Conservation (phyloP, 2,329 filamentous ascomycete species). For the Cytospora paraplurivora region DNA sequence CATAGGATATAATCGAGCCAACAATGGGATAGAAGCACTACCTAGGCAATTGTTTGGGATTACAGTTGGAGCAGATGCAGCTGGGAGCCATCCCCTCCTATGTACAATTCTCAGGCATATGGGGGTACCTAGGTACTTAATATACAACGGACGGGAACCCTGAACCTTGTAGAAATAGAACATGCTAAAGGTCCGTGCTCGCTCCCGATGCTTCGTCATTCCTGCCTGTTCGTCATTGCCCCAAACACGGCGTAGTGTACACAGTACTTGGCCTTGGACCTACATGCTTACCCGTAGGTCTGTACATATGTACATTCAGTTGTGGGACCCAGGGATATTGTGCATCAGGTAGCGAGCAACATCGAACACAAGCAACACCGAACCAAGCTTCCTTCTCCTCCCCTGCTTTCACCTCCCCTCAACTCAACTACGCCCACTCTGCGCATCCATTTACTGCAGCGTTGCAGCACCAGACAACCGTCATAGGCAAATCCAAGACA, state of each 20-base stretch:
- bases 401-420: neutral
- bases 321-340: neutral
- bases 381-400: slow-evolving; percentile 2
- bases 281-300: too few species aligned
- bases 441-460: neutral
- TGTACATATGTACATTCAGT: too few species aligned
- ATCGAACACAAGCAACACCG: neutral
- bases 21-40: neutral
- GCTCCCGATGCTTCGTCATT: neutral
- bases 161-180: too few species aligned
- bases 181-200: neutral
- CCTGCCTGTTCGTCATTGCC: too few species aligned
- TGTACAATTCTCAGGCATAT: too few species aligned
- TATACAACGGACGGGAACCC: too few species aligned
- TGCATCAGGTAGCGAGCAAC: too few species aligned
- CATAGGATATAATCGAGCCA: neutral
- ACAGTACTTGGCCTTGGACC: too few species aligned
- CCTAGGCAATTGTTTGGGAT: neutral
- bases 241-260: too few species aligned
- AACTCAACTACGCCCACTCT: neutral
- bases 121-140: too few species aligned
- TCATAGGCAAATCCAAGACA: neutral
- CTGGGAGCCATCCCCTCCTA: too few species aligned
- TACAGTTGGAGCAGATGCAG: too few species aligned
- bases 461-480: neutral